Evolutionary conservation across 345 rosid genomes (phyloP).

Genomic region (Moringa oleifera): DNA sequence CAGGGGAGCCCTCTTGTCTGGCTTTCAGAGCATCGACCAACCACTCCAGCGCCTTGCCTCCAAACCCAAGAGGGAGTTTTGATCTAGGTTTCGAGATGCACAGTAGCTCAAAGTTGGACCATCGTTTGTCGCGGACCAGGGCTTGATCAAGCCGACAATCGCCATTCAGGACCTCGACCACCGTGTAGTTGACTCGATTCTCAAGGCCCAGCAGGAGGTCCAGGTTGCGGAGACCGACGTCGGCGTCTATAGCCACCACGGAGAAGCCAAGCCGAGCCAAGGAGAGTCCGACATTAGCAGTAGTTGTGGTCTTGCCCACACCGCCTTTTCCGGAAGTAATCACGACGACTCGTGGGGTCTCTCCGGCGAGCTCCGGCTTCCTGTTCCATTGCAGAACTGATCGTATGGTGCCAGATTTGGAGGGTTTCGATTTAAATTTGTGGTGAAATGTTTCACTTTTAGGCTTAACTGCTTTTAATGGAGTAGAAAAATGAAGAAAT

Average conservation of each 20-base stretch:
- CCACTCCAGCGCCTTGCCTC: constrained; percentile 89
- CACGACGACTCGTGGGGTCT: constrained; percentile 92
- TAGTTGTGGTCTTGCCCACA: constrained; percentile 92
- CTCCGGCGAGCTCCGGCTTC: constrained; percentile 87
- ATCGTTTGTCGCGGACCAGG: constrained; percentile 84
- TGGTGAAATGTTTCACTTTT: not conserved
- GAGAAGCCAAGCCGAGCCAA: constrained; percentile 91
- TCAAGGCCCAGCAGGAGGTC: constrained; percentile 93
- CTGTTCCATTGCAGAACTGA: constrained; percentile 91
- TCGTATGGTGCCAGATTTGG: constrained; percentile 21
- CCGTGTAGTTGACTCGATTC: constrained; percentile 90
- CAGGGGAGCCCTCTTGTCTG: constrained; percentile 69
- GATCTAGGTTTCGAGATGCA: constrained; percentile 95
- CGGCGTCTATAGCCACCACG: constrained; percentile 89
- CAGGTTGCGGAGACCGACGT: constrained; percentile 90
- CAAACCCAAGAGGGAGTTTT: constrained; percentile 87
- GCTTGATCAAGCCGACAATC: constrained; percentile 98
- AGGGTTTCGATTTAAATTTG: constrained; percentile 16
- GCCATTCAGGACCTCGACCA: constrained; percentile 83
- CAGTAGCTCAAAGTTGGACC: constrained; percentile 89
- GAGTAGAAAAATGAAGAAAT: constrained; percentile 26
- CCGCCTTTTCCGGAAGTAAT: constrained; percentile 99
- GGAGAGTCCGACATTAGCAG: constrained; percentile 98
- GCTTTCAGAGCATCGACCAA: constrained; percentile 75
- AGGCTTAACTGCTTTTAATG: too few relatives aligned